These are phyloP conservation scores for Nicotiana rustica DNA, from an alignment of 305 asterid genomes.

Conservation along the genomic window DNA sequence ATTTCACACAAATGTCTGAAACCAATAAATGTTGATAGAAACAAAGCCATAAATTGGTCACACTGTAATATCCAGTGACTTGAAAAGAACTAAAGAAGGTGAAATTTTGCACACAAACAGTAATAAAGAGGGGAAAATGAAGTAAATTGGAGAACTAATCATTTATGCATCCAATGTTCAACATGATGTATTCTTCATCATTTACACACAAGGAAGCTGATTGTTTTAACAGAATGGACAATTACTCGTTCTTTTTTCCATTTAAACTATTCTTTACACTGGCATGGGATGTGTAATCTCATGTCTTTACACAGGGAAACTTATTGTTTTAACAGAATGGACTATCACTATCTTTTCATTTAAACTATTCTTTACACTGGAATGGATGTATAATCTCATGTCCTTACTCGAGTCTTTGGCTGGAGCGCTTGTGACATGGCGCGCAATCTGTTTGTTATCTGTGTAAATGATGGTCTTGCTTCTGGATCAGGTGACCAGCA, in stretches of 20 bases:
- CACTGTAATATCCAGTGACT: not conserved
- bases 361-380: constrained; percentile 31
- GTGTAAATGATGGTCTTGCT: constrained; percentile 82
- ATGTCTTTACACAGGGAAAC: constrained; percentile 45
- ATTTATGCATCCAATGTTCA: constrained; percentile 29
- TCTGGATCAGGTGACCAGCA: constrained; percentile 91
- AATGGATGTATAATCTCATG: constrained; percentile 44
- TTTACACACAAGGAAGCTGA: constrained; percentile 25
- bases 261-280: constrained; percentile 11
- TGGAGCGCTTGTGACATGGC: constrained; percentile 63
- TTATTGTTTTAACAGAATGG: constrained; percentile 9
- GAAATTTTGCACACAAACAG: not conserved
- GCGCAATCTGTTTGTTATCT: constrained; percentile 77
- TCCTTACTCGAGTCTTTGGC: constrained; percentile 68
- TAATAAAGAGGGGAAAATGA: constrained; percentile 9
- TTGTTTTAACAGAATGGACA: constrained; percentile 19
- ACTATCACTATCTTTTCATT: not conserved
- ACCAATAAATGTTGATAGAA: not conserved
- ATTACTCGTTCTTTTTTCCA: not conserved
- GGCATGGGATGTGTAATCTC: constrained; percentile 36
- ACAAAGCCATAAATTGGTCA: not conserved
- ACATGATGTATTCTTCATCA: constrained; percentile 27
- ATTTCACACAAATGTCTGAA: not conserved
- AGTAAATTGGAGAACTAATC: not conserved
- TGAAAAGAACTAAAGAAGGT: not conserved